Percentiles rank a stretch among this genome's conserved stretches.
phyloP scores from a whole-genome alignment of 306 rosid species.

The Malus sieversii region DNA sequence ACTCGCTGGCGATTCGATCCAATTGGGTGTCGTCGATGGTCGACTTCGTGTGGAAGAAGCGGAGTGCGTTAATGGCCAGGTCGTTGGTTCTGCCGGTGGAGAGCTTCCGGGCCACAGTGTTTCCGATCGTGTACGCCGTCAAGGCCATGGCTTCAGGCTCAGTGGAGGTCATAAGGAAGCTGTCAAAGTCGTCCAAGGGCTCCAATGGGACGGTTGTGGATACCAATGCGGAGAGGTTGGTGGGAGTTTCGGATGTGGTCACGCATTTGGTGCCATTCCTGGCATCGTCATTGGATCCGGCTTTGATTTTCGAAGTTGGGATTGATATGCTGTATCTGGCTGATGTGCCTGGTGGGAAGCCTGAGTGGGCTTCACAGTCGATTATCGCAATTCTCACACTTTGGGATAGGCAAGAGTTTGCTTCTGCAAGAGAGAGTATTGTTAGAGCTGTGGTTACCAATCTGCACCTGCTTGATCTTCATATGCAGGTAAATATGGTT shows the following conservation, averaged over 20 bases:
- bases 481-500: conserved; percentile 70
- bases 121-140: conserved; percentile 80
- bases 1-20: conserved; percentile 83
- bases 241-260: conserved; percentile 90
- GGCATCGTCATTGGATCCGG: conserved; percentile 88
- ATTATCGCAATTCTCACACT: conserved; percentile 85
- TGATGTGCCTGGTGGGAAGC: conserved; percentile 97
- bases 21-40: conserved; percentile 97
- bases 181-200: conserved; percentile 56
- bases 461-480: conserved; percentile 93
- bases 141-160: conserved; percentile 90
- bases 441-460: conserved; percentile 96
- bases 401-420: conserved; percentile 94
- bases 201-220: conserved; percentile 34
- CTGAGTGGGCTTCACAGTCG: conserved; percentile 97
- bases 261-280: conserved; percentile 89
- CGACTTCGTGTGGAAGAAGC: conserved; percentile 88
- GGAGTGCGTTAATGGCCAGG: conserved; percentile 85
- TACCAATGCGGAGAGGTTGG: conserved; percentile 67
- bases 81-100: conserved; percentile 85
- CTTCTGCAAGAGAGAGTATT: conserved; percentile 91
- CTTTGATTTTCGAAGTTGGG: conserved; percentile 89
- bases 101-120: conserved; percentile 78
- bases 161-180: conserved; percentile 66
- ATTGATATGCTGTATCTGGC: conserved; percentile 93